Evolutionary conservation across 2,329 filamentous ascomycete species (phyloP).

Genomic region (Colletotrichum sp.): DNA sequence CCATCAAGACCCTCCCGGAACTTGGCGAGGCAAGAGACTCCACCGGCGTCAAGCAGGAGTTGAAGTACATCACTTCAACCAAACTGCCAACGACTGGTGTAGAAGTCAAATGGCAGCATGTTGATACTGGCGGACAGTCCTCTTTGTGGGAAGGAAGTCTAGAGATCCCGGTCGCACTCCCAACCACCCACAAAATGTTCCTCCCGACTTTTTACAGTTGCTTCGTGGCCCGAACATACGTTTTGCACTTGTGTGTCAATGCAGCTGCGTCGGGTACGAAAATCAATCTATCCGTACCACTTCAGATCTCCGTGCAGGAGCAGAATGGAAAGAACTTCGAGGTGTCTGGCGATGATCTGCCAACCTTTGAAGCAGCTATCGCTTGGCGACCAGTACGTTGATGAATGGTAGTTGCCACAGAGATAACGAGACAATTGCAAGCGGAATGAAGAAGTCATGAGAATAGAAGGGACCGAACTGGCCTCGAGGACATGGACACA

Average conservation of each 20-base stretch:
- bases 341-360: not conserved
- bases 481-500: not conserved
- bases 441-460: not conserved
- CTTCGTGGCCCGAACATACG: conserved; percentile 59
- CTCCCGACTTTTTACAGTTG: conserved; percentile 65
- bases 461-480: not conserved
- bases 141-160: conserved; percentile 2
- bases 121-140: conserved; percentile 34
- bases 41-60: conserved; percentile 28
- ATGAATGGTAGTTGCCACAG: not conserved
- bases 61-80: conserved; percentile 52
- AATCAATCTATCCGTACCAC: conserved; percentile 51
- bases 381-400: not conserved
- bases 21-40: conserved; percentile 50
- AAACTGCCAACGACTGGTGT: conserved; percentile 41
- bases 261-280: conserved; percentile 40
- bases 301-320: conserved; percentile 54
- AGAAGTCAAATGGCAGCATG: conserved; percentile 46
- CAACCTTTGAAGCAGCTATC: conserved; percentile 5
- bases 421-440: not conserved
- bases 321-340: conserved; percentile 29
- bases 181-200: conserved; percentile 52
- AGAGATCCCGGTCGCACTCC: conserved; percentile 55
- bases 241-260: conserved; percentile 50
- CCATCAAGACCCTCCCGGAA: conserved; percentile 54